Percentiles rank a stretch among this genome's conserved stretches.
phyloP scores from a whole-genome alignment of 2,329 filamentous ascomycete genomes.

The Pseudogymnoascus sp. region DNA sequence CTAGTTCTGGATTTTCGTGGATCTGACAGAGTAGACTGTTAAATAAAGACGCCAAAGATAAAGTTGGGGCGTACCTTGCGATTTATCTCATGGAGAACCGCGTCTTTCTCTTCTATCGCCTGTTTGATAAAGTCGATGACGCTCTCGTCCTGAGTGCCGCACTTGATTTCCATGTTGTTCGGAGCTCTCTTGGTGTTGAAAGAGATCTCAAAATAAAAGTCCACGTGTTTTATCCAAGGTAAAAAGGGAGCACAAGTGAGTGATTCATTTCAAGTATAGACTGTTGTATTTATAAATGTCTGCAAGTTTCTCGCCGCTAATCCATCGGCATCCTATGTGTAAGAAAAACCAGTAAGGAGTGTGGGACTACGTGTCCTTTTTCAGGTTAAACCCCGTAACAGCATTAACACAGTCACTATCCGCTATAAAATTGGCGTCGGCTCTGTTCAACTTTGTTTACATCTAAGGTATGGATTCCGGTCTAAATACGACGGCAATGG shows the following conservation, averaged over 20 bases:
- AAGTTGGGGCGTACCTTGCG: neutral
- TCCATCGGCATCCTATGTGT: neutral
- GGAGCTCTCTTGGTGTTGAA: neutral
- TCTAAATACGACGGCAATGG: neutral
- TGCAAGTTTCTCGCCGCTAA: neutral
- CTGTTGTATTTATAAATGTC: neutral
- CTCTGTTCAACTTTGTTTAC: neutral
- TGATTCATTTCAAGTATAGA: conserved; percentile 9
- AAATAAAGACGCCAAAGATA: neutral
- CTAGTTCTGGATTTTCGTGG: conserved; percentile 41
- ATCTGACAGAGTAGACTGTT: conserved; percentile 26
- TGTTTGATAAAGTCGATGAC: neutral
- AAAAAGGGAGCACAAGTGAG: neutral
- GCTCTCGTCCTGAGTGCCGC: neutral
- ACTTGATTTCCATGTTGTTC: neutral
- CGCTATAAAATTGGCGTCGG: neutral
- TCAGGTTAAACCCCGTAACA: neutral
- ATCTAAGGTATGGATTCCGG: neutral
- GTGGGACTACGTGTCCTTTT: neutral
- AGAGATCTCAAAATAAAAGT: neutral
- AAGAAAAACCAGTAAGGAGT: neutral
- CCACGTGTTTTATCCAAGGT: neutral
- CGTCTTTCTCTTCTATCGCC: neutral
- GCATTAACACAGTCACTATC: neutral
- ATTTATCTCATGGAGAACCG: neutral